Evolutionary conservation across 2,329 filamentous ascomycete species (phyloP).

Genomic region (Pseudofabraea citricarpa): DNA sequence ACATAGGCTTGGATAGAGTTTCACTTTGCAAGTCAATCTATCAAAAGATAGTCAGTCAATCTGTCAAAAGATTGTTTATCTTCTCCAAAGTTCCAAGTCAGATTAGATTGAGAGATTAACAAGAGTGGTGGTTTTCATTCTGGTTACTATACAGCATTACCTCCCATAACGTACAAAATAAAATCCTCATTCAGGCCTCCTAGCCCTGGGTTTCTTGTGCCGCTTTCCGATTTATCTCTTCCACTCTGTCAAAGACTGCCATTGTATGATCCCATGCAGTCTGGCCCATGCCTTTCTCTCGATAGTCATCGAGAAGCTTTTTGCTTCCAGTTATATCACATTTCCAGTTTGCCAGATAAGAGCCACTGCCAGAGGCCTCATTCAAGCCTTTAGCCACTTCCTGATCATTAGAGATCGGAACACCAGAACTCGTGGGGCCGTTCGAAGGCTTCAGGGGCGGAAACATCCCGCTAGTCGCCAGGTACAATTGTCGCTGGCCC

Average conservation of each 20-base stretch:
- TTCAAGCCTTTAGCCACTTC: slow-evolving; percentile 9
- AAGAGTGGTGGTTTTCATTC: too few relatives aligned
- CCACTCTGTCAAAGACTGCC: slow-evolving; percentile 17
- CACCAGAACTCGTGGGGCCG: slow-evolving; percentile 9
- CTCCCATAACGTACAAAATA: too few relatives aligned
- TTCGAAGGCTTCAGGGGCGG: slow-evolving; percentile 14
- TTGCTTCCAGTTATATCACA: slow-evolving; percentile 16
- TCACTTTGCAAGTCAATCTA: too few relatives aligned
- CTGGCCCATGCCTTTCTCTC: slow-evolving; percentile 13
- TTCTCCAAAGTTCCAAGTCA: too few relatives aligned
- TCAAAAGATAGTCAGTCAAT: too few relatives aligned
- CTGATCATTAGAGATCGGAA: slow-evolving; percentile 10
- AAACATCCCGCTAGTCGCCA: slow-evolving; percentile 23
- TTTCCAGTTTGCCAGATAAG: slow-evolving; percentile 20
- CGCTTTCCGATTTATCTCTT: too few relatives aligned
- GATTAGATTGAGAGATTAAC: too few relatives aligned
- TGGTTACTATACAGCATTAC: too few relatives aligned
- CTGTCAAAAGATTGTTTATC: too few relatives aligned
- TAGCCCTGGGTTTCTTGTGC: too few relatives aligned
- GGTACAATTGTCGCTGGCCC: slow-evolving; percentile 21
- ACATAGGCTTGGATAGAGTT: too few relatives aligned
- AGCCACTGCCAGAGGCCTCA: slow-evolving; percentile 16
- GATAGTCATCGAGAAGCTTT: slow-evolving; percentile 16
- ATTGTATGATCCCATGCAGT: slow-evolving; percentile 24
- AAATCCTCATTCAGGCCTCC: too few relatives aligned